These are phyloP conservation scores for Paragyromitra xinjiangensis DNA, from an alignment of 495 filamentous ascomycete genomes.

Conservation along the genomic window DNA sequence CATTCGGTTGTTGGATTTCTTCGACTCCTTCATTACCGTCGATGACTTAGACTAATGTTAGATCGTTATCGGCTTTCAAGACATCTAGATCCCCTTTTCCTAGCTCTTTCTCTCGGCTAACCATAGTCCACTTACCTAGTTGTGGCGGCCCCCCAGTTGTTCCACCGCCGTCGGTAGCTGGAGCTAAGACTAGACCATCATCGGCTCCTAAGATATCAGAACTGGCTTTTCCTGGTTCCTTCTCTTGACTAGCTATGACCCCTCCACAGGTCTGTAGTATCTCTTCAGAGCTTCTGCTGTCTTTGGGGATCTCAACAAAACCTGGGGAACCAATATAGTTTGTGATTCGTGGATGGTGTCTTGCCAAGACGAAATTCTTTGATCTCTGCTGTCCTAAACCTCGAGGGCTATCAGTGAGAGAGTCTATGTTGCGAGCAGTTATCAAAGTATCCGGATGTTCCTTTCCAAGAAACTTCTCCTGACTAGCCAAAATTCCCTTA, in stretches of 20 bases:
- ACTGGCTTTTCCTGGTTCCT: neutral
- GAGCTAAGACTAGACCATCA: too few relatives aligned
- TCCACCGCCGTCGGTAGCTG: too few relatives aligned
- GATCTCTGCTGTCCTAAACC: neutral
- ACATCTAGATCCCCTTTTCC: too few relatives aligned
- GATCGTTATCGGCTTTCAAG: too few relatives aligned
- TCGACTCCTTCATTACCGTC: too few relatives aligned
- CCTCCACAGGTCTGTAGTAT: neutral
- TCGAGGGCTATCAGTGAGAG: neutral
- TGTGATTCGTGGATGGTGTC: neutral
- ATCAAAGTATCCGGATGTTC: constrained; percentile 30
- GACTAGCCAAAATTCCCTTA: neutral
- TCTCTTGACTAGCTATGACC: neutral
- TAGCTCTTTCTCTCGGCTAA: too few relatives aligned
- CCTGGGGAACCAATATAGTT: neutral
- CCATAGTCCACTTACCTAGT: too few relatives aligned
- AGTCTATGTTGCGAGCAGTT: constrained; percentile 4
- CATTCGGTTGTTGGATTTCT: neutral
- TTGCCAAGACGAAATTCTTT: neutral
- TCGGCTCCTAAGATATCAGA: too few relatives aligned
- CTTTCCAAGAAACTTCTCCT: constrained; percentile 15
- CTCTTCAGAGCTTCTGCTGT: neutral
- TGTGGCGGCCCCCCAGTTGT: too few relatives aligned
- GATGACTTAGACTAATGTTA: too few relatives aligned
- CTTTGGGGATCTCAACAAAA: neutral